These are phyloP conservation scores for Yamadazyma kitorensis DNA, from an alignment of 805 yeast species.

Conservation along the genomic window DNA sequence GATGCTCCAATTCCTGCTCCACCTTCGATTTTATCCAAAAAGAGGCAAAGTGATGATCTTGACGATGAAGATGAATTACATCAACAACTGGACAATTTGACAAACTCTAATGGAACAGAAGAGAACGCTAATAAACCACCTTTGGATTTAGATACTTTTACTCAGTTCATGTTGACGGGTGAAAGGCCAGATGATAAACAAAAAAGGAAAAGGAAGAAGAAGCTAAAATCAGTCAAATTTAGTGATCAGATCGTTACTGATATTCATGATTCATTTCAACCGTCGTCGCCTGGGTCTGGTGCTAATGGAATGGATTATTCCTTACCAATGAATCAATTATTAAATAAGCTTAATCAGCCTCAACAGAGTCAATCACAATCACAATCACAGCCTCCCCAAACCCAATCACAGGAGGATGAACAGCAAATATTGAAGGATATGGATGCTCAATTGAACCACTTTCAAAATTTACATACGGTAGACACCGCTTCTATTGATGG, in stretches of 20 bases:
- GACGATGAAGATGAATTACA: conserved; percentile 23
- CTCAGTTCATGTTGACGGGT: conserved; percentile 81
- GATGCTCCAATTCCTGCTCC: conserved; percentile 77
- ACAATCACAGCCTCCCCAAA: conserved; percentile 3
- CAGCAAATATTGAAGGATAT: conserved; percentile 69
- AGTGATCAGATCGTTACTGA: conserved; percentile 61
- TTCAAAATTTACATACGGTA: conserved; percentile 67
- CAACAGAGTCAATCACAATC: conserved; percentile 6
- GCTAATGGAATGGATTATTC: conserved; percentile 49
- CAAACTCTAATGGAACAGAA: background rate
- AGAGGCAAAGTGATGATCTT: conserved; percentile 48
- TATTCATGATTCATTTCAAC: conserved; percentile 26
- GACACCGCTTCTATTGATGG: conserved; percentile 76
- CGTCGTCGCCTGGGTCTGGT: conserved; percentile 22
- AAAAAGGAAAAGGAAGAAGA: conserved; percentile 32
- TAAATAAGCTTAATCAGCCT: conserved; percentile 37
- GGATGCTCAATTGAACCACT: conserved; percentile 71
- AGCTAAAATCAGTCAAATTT: conserved; percentile 64
- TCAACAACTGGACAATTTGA: no score
- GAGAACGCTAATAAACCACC: conserved; percentile 1
- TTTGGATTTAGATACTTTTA: conserved; percentile 81
- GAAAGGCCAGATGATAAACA: conserved; percentile 52
- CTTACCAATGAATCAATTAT: conserved; percentile 74
- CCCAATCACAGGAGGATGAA: conserved; percentile 49
- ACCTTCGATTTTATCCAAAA: conserved; percentile 66